These are phyloP conservation scores for Carpinus fangiana DNA, from an alignment of 306 rosid genomes.

Conservation along the genomic window DNA sequence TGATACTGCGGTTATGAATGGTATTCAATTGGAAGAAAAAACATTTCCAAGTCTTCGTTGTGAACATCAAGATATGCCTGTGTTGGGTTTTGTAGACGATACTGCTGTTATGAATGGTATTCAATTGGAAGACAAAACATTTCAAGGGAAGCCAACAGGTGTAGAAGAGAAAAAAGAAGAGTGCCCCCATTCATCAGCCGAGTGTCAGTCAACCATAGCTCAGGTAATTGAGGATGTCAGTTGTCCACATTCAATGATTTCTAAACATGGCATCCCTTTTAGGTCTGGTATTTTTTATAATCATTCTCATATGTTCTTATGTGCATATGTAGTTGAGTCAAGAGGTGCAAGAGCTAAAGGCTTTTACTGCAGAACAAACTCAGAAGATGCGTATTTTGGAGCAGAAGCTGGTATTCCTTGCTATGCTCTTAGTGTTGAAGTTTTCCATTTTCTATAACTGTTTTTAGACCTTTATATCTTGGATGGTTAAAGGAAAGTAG, in stretches of 20 bases:
- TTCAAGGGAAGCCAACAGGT: constrained; percentile 14
- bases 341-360: constrained; percentile 51
- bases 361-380: constrained; percentile 39
- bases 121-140: constrained; percentile 1
- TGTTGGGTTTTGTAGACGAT: constrained; percentile 19
- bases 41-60: constrained; percentile 6
- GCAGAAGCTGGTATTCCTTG: constrained; percentile 57
- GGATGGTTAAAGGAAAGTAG: background rate
- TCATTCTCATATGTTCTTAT: constrained; percentile 1
- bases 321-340: constrained; percentile 42
- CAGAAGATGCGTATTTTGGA: constrained; percentile 44
- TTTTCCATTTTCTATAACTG: constrained; percentile 11
- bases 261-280: background rate
- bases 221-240: constrained; percentile 38
- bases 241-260: background rate
- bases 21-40: background rate
- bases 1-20: constrained; percentile 2
- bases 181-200: constrained; percentile 22
- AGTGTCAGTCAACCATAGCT: constrained; percentile 24
- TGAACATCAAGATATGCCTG: constrained; percentile 31
- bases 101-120: background rate
- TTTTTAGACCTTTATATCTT: constrained; percentile 23
- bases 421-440: constrained; percentile 12
- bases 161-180: constrained; percentile 37
- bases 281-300: background rate